Conservation (phyloP, 1,284 basidiomycete species). For the Cerrena zonata region DNA sequence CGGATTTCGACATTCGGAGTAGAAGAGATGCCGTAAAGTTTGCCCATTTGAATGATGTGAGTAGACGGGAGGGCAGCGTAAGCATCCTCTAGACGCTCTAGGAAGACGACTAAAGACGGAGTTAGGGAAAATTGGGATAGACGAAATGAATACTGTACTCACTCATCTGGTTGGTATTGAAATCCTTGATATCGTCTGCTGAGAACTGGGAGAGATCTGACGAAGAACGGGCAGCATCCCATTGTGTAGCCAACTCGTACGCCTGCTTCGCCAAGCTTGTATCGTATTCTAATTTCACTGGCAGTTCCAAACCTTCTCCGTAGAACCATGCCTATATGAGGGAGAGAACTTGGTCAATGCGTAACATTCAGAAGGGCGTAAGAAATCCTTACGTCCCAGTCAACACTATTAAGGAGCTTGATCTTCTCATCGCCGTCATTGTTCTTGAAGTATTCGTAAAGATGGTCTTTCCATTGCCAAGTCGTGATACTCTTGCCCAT, state of each 20-base stretch:
- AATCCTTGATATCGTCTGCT: slow-evolving; percentile 46
- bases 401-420: slow-evolving; percentile 65
- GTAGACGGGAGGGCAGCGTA: slow-evolving; percentile 49
- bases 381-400: slow-evolving; percentile 64
- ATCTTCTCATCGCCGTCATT: slow-evolving; percentile 60
- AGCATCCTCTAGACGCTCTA: slow-evolving; percentile 56
- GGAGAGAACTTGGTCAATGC: no score
- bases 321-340: slow-evolving; percentile 83
- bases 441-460: slow-evolving; percentile 73
- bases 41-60: slow-evolving; percentile 52
- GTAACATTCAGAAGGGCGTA: slow-evolving; percentile 1
- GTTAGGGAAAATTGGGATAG: background rate
- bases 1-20: slow-evolving; percentile 70
- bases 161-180: slow-evolving; percentile 69
- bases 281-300: slow-evolving; percentile 81
- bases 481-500: slow-evolving; percentile 84
- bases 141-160: no score
- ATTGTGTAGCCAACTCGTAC: slow-evolving; percentile 68
- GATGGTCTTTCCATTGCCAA: slow-evolving; percentile 80
- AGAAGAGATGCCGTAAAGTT: slow-evolving; percentile 46
- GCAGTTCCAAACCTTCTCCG: slow-evolving; percentile 75
- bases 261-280: slow-evolving; percentile 69
- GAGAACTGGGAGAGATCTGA: slow-evolving; percentile 46
- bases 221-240: slow-evolving; percentile 63
- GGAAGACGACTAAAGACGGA: slow-evolving; percentile 55